These are phyloP conservation scores for Apodospora peruviana DNA, from an alignment of 495 filamentous ascomycete genomes.

Conservation along the genomic window DNA sequence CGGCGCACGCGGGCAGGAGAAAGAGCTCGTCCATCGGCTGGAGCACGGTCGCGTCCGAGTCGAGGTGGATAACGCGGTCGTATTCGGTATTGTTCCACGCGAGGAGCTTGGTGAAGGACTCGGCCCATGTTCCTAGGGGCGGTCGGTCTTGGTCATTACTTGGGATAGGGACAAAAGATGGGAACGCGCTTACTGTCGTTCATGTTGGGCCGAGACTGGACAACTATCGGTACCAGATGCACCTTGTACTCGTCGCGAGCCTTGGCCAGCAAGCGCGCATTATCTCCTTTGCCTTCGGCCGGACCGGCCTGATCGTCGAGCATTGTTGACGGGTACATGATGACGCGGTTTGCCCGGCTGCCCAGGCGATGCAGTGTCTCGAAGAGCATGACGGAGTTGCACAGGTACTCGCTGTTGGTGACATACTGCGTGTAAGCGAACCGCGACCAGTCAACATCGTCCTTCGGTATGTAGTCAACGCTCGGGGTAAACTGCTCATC, in stretches of 20 bases:
- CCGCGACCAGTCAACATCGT: conserved; percentile 56
- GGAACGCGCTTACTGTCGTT: conserved; percentile 29
- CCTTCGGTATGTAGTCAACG: no score
- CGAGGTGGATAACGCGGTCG: conserved; percentile 60
- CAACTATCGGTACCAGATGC: conserved; percentile 51
- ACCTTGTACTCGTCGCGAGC: conserved; percentile 59
- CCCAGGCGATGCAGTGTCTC: conserved; percentile 55
- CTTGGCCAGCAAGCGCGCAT: conserved; percentile 52
- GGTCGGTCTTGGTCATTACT: conserved; percentile 6
- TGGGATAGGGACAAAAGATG: neutral
- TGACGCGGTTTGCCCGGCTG: conserved; percentile 57
- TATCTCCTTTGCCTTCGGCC: conserved; percentile 33
- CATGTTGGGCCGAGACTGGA: conserved; percentile 46
- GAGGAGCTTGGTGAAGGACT: conserved; percentile 63
- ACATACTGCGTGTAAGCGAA: conserved; percentile 72
- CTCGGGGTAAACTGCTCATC: no score
- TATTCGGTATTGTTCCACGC: conserved; percentile 68
- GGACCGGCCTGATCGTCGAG: neutral
- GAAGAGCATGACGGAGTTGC: conserved; percentile 73
- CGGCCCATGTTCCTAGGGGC: conserved; percentile 49
- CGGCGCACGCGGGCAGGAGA: conserved; percentile 53
- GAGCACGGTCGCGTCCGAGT: conserved; percentile 62
- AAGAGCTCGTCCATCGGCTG: conserved; percentile 70
- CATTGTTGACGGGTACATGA: conserved; percentile 61
- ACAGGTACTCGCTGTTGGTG: conserved; percentile 61